A percentile compares a stretch with the other conserved stretches of the same genome.
Conservation (phyloP, 2,329 filamentous ascomycete species). For the Orbilia blumenaviensis region DNA sequence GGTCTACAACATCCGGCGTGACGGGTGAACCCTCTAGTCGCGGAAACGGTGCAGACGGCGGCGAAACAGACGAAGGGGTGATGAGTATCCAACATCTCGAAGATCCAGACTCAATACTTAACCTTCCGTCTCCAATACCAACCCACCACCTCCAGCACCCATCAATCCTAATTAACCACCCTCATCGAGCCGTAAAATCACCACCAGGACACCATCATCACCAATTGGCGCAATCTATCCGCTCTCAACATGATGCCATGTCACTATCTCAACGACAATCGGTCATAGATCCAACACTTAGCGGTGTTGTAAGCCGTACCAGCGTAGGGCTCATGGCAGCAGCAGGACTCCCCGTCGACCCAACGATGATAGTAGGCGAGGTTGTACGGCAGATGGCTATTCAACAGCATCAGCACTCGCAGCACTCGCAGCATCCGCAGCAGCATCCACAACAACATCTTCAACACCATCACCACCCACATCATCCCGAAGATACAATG, state of each 20-base stretch:
- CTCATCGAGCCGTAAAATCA: conserved; percentile 40
- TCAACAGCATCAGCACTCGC: conserved; percentile 33
- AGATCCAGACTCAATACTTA: conserved; percentile 19
- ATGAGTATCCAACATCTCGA: conserved; percentile 22
- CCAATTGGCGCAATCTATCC: conserved; percentile 51
- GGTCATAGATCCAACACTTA: conserved; percentile 30
- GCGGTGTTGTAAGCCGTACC: conserved; percentile 12
- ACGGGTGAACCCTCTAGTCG: neutral
- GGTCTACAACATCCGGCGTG: neutral
- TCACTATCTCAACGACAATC: conserved; percentile 39
- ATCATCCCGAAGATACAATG: conserved; percentile 24
- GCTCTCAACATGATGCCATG: conserved; percentile 50
- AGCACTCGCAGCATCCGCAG: conserved; percentile 28
- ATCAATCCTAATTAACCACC: conserved; percentile 24
- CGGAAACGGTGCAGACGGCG: conserved; percentile 23
- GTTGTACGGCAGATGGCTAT: conserved; percentile 46
- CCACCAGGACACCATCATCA: conserved; percentile 49
- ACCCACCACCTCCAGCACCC: conserved; percentile 19
- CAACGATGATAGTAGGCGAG: conserved; percentile 56
- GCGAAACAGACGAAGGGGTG: conserved; percentile 24
- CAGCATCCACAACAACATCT: conserved; percentile 19
- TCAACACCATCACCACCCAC: conserved; percentile 31
- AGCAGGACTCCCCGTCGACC: conserved; percentile 47
- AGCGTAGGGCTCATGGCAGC: conserved; percentile 3
- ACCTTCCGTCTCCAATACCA: conserved; percentile 29